Conservation (phyloP, 176 grass and related monocot species). For the Elymus sibiricus region DNA sequence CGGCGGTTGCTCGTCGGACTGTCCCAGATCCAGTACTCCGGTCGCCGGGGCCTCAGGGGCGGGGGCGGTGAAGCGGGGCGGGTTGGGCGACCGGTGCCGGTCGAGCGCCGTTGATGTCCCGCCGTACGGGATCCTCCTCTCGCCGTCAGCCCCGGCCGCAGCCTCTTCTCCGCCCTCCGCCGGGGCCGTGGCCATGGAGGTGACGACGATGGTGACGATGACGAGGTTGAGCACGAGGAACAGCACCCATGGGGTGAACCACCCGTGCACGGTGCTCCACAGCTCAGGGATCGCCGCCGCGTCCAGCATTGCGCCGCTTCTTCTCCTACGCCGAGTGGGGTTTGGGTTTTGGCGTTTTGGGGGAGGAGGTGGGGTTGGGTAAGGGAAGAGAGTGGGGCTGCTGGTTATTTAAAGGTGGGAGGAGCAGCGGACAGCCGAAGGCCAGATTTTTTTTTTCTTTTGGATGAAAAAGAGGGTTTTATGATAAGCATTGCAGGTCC, state of each 20-base stretch:
- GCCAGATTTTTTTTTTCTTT: neutral
- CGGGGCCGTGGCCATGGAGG: slow-evolving; percentile 42
- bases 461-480: neutral
- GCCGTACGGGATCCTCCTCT: slow-evolving; percentile 28
- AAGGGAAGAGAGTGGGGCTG: neutral
- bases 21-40: slow-evolving; percentile 32
- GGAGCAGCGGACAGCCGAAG: neutral
- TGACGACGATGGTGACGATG: slow-evolving; percentile 86
- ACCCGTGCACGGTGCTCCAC: slow-evolving; percentile 56
- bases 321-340: neutral
- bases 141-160: neutral
- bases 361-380: neutral
- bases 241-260: slow-evolving; percentile 72
- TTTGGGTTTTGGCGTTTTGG: slow-evolving; percentile 17
- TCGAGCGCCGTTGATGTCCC: slow-evolving; percentile 64
- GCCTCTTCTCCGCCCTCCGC: neutral
- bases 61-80: slow-evolving; percentile 26
- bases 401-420: slow-evolving; percentile 29
- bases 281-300: slow-evolving; percentile 48
- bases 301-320: slow-evolving; percentile 43
- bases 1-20: neutral
- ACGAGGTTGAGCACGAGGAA: slow-evolving; percentile 94
- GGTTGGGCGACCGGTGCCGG: slow-evolving; percentile 58
- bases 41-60: slow-evolving; percentile 1
- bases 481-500: neutral